Evolutionary conservation across 345 rosid species (phyloP).

Genomic region (Microcos paniculata): DNA sequence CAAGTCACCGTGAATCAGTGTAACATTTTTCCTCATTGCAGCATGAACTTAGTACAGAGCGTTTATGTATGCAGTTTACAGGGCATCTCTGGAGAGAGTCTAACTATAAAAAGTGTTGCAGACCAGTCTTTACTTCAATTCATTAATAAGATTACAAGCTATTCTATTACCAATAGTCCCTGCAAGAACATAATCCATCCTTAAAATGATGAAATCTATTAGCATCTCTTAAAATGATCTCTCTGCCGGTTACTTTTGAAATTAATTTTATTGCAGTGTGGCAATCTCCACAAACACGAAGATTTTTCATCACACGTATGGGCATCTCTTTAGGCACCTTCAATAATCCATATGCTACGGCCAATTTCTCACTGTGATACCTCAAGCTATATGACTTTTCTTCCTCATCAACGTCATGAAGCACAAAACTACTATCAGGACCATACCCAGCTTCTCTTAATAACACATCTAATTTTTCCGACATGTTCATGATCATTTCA

Average conservation of each 20-base stretch:
- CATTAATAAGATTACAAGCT: neutral
- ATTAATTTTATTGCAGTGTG: constrained; percentile 72
- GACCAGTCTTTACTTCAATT: neutral
- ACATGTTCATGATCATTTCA: constrained; percentile 40
- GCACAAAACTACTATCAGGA: constrained; percentile 72
- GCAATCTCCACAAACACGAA: constrained; percentile 81
- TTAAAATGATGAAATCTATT: constrained; percentile 80
- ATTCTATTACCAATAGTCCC: constrained; percentile 63
- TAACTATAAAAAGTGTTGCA: too few species aligned
- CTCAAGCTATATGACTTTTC: constrained; percentile 62
- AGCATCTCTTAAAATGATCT: constrained; percentile 78
- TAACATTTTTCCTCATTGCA: too few species aligned
- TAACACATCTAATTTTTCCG: constrained; percentile 54
- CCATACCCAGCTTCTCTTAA: constrained; percentile 69
- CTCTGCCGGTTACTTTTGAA: constrained; percentile 62
- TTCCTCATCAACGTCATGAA: constrained; percentile 87
- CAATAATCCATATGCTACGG: constrained; percentile 79
- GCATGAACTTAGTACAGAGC: too few species aligned
- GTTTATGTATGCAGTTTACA: neutral
- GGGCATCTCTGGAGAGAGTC: neutral
- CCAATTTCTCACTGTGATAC: constrained; percentile 73
- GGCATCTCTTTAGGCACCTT: constrained; percentile 70
- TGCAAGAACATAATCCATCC: constrained; percentile 73
- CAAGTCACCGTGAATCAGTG: too few species aligned
- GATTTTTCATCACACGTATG: constrained; percentile 76